These are phyloP conservation scores for Suillus weaverae DNA, from an alignment of 768 basidiomycete species.

Conservation along the genomic window DNA sequence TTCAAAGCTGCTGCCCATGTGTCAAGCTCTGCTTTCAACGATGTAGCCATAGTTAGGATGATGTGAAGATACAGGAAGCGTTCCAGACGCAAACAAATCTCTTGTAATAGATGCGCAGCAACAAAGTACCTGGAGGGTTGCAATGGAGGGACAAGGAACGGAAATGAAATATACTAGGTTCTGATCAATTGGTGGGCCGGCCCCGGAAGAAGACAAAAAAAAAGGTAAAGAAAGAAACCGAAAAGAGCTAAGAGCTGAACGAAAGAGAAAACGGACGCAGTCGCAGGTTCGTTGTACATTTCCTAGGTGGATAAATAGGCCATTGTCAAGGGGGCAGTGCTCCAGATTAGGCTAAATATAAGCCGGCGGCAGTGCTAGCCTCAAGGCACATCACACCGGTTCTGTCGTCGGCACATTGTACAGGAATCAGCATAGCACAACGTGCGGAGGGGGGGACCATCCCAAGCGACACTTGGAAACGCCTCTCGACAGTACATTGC, in stretches of 20 bases:
- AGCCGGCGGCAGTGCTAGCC: background rate
- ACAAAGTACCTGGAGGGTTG: background rate
- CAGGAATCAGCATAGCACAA: background rate
- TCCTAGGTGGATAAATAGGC: background rate
- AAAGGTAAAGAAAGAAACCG: background rate
- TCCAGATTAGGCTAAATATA: background rate
- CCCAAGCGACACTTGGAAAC: background rate
- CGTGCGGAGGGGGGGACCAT: background rate
- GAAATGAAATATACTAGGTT: background rate
- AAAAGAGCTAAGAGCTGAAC: background rate
- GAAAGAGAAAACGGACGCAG: background rate
- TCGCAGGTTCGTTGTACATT: background rate
- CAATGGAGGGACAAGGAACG: conserved; percentile 1
- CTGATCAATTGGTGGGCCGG: background rate
- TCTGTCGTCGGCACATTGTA: background rate
- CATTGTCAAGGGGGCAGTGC: background rate
- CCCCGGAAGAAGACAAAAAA: background rate
- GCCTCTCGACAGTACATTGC: background rate
- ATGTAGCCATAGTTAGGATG: conserved; percentile 32
- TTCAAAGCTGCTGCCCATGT: conserved; percentile 85
- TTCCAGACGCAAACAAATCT: conserved; percentile 26
- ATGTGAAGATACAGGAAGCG: conserved; percentile 13
- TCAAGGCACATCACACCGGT: background rate
- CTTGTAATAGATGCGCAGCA: conserved; percentile 15
- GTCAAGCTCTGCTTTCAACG: conserved; percentile 77